phyloP scores from a whole-genome alignment of 495 filamentous ascomycete species.

The Daldinia decipiens region DNA sequence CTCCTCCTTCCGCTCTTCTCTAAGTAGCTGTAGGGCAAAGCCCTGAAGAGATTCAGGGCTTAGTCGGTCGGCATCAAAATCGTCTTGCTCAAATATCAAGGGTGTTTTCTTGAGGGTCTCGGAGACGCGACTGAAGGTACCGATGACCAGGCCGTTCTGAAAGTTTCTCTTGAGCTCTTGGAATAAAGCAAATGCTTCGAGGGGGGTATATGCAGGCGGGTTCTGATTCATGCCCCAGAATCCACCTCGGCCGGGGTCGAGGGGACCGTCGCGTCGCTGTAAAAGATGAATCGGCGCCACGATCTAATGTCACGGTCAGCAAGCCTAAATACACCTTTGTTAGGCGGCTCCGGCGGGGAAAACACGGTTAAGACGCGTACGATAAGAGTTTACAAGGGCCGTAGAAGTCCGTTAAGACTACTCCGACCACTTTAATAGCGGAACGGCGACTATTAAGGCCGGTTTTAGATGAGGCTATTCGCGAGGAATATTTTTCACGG shows the following conservation, averaged over 20 bases:
- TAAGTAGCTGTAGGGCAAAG: constrained; percentile 77
- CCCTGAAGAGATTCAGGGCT: constrained; percentile 80
- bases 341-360: constrained; percentile 20
- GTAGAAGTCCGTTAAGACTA: constrained; percentile 37
- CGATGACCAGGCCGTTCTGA: constrained; percentile 68
- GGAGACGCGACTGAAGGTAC: constrained; percentile 78
- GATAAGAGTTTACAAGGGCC: constrained; percentile 17
- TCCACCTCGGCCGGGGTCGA: constrained; percentile 66
- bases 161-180: constrained; percentile 71
- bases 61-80: constrained; percentile 77
- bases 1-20: constrained; percentile 65
- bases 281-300: constrained; percentile 63
- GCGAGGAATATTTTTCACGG: constrained; percentile 47
- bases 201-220: constrained; percentile 76
- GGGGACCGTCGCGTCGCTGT: constrained; percentile 61
- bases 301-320: constrained; percentile 52
- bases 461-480: constrained; percentile 45
- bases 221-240: constrained; percentile 64
- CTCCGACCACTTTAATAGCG: constrained; percentile 42
- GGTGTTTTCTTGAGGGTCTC: constrained; percentile 75
- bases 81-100: constrained; percentile 71
- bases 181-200: constrained; percentile 90
- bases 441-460: constrained; percentile 35
- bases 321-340: constrained; percentile 24
- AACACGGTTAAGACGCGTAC: constrained; percentile 39